A percentile compares a stretch with the other conserved stretches of the same genome.
These are phyloP conservation scores for Spiraea crenata DNA, from an alignment of 331 rosid species.

Conservation along the genomic window DNA sequence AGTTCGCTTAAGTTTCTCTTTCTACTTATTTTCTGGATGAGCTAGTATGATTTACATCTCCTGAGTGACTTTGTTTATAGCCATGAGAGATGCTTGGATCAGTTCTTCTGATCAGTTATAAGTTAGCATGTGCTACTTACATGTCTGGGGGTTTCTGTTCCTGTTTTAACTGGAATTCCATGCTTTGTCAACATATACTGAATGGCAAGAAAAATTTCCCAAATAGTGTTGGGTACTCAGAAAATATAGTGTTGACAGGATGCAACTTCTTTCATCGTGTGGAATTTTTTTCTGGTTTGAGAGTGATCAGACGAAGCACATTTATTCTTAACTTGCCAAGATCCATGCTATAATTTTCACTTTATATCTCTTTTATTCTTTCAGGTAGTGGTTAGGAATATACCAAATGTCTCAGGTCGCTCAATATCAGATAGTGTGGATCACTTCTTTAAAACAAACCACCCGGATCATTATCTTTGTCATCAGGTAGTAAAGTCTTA, in stretches of 20 bases:
- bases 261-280: neutral
- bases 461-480: constrained; percentile 78
- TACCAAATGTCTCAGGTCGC: constrained; percentile 67
- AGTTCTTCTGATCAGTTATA: neutral
- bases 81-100: neutral
- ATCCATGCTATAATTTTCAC: neutral
- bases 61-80: neutral
- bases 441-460: constrained; percentile 74
- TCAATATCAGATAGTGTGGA: constrained; percentile 66
- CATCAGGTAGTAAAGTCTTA: constrained; percentile 79
- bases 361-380: constrained; percentile 17
- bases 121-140: neutral
- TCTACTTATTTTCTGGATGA: neutral
- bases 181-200: neutral
- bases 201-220: neutral
- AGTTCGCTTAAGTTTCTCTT: neutral
- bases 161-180: neutral
- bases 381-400: constrained; percentile 84
- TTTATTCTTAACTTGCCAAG: neutral
- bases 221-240: neutral
- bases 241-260: neutral
- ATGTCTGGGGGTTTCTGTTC: neutral
- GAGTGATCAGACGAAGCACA: neutral
- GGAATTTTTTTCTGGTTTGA: neutral
- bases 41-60: neutral